Percentiles rank a stretch among this genome's conserved stretches.
These are phyloP conservation scores for Pyrenophora teres DNA, from an alignment of 2,329 filamentous ascomycete genomes.

Conservation along the genomic window DNA sequence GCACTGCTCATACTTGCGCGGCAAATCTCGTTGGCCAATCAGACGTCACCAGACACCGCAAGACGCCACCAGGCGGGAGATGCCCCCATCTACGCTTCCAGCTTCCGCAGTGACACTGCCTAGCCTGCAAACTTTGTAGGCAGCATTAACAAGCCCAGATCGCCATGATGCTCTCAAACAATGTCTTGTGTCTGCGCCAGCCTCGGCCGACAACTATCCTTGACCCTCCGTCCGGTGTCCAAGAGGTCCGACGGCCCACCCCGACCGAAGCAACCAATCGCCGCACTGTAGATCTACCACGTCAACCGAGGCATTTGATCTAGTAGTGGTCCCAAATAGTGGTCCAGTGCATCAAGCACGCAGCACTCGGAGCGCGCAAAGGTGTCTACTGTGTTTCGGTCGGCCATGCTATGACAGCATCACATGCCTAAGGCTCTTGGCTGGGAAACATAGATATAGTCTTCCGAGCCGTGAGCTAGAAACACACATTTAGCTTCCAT, in stretches of 20 bases:
- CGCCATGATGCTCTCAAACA: neutral
- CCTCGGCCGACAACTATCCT: constrained; percentile 3
- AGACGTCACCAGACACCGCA: too few relatives aligned
- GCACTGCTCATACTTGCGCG: too few relatives aligned
- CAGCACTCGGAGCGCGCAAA: constrained; percentile 17
- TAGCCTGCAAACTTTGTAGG: neutral
- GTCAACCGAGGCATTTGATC: constrained; percentile 28
- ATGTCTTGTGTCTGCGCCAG: constrained; percentile 1
- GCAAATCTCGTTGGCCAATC: too few relatives aligned
- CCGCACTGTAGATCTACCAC: constrained; percentile 5
- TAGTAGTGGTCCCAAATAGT: neutral
- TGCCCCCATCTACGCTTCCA: too few relatives aligned
- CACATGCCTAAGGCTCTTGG: constrained; percentile 3
- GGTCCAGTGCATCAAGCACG: constrained; percentile 6
- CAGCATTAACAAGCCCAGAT: neutral
- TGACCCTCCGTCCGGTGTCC: constrained; percentile 10
- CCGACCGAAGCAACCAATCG: constrained; percentile 21
- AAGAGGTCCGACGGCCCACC: constrained; percentile 3
- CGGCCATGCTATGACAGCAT: constrained; percentile 17
- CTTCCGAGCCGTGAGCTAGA: neutral
- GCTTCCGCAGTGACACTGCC: too few relatives aligned
- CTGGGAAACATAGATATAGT: constrained; percentile 9
- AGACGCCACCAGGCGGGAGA: too few relatives aligned
- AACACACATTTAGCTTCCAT: too few relatives aligned
- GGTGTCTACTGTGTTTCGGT: constrained; percentile 6